A percentile compares a stretch with the other conserved stretches of the same genome.
Conservation (phyloP, 1,284 basidiomycete species). For the Cryptococcus jaspeensis region DNA sequence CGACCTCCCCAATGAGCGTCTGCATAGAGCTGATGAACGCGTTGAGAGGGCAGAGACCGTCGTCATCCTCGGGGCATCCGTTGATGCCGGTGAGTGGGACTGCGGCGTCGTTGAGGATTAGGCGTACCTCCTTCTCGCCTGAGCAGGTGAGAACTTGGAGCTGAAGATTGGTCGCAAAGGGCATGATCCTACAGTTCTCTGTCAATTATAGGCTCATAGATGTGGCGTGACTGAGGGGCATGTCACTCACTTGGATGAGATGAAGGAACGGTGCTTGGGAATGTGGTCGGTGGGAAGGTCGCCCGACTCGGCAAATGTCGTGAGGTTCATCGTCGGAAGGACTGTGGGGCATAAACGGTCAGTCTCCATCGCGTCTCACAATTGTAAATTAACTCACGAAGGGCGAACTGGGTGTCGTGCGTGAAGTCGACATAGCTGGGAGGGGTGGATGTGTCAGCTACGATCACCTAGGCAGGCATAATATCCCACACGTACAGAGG, state of each 20-base stretch:
- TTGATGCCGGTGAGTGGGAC: constrained; percentile 63
- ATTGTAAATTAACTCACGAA: constrained; percentile 36
- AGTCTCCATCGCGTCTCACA: neutral
- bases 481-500: constrained; percentile 57
- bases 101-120: constrained; percentile 59
- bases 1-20: constrained; percentile 54
- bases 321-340: constrained; percentile 63
- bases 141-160: constrained; percentile 62
- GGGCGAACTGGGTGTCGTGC: constrained; percentile 48
- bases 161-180: constrained; percentile 62
- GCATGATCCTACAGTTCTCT: constrained; percentile 32
- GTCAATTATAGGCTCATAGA: neutral
- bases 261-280: constrained; percentile 55
- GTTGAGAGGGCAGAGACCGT: constrained; percentile 61
- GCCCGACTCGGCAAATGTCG: constrained; percentile 65
- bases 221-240: neutral
- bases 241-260: constrained; percentile 41
- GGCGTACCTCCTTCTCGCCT: constrained; percentile 51
- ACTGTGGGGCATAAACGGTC: constrained; percentile 45
- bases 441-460: neutral
- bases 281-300: constrained; percentile 73
- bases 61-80: constrained; percentile 57
- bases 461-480: constrained; percentile 1
- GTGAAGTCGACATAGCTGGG: constrained; percentile 47
- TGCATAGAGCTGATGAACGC: constrained; percentile 58